Conservation (phyloP, 2,329 filamentous ascomycete genomes). For the Phaeosphaeriaceae sp. region DNA sequence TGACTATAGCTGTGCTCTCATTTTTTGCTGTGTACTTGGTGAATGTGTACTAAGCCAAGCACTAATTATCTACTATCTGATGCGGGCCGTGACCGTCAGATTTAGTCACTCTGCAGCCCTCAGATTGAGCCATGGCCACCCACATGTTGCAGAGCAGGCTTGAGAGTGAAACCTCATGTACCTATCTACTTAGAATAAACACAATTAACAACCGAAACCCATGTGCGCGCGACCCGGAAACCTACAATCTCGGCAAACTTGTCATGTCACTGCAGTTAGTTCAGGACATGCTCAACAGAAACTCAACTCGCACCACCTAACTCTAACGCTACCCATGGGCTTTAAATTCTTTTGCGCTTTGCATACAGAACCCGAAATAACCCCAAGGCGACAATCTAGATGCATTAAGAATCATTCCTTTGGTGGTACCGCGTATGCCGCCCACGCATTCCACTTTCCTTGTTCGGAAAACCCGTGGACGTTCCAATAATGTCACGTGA, state of each 20-base stretch:
- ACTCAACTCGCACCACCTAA: no score
- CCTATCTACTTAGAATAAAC: not conserved
- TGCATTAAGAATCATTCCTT: not conserved
- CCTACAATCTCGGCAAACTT: no score
- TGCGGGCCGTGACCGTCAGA: not conserved
- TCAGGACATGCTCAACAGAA: no score
- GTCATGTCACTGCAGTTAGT: no score
- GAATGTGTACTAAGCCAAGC: no score
- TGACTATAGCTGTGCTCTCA: not conserved
- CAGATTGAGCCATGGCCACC: conserved; percentile 5
- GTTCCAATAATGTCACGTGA: conserved; percentile 1
- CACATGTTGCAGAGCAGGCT: conserved; percentile 16
- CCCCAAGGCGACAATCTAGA: not conserved
- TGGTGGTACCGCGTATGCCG: not conserved
- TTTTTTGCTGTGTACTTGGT: no score
- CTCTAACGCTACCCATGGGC: no score
- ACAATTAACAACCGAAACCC: not conserved
- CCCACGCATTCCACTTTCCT: conserved; percentile 4
- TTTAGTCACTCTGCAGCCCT: not conserved
- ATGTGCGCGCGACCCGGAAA: no score
- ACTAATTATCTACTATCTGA: no score
- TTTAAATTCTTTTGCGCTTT: not conserved
- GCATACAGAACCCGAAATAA: not conserved
- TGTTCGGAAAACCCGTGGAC: not conserved
- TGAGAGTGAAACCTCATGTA: conserved; percentile 13